These are phyloP conservation scores for Hanseniaspora singularis DNA, from an alignment of 805 yeast species.

Conservation along the genomic window DNA sequence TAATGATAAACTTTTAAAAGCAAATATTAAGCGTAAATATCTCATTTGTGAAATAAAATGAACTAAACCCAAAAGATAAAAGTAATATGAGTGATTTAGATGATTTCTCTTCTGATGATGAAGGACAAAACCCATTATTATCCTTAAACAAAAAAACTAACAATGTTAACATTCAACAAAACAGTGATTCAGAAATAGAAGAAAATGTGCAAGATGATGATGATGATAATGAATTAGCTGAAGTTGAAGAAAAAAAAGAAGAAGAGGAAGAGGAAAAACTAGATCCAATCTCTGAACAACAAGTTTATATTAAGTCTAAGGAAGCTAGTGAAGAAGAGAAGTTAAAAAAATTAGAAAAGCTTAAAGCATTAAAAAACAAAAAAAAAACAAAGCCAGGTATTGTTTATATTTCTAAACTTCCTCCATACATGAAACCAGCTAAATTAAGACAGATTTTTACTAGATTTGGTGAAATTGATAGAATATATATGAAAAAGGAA, in stretches of 20 bases:
- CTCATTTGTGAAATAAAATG: too few species aligned
- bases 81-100: constrained; percentile 4
- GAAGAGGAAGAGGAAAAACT: constrained; percentile 17
- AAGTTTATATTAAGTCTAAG: constrained; percentile 20
- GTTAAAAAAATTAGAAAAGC: constrained; percentile 45
- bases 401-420: constrained; percentile 78
- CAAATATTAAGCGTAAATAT: too few species aligned
- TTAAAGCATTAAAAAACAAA: constrained; percentile 35
- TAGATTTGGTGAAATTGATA: constrained; percentile 77
- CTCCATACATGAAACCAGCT: constrained; percentile 95
- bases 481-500: constrained; percentile 81
- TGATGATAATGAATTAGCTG: background rate
- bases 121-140: constrained; percentile 6
- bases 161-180: background rate
- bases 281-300: constrained; percentile 16
- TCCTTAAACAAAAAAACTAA: constrained; percentile 8
- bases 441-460: constrained; percentile 71
- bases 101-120: constrained; percentile 14
- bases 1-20: too few species aligned
- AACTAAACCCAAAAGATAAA: background rate
- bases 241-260: constrained; percentile 18
- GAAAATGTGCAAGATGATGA: background rate
- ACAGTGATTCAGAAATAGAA: constrained; percentile 1
- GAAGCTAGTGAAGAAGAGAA: constrained; percentile 30
- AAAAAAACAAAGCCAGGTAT: constrained; percentile 69